Conservation (phyloP, 108 stramenopile genomes). For the Seminavis robusta region DNA sequence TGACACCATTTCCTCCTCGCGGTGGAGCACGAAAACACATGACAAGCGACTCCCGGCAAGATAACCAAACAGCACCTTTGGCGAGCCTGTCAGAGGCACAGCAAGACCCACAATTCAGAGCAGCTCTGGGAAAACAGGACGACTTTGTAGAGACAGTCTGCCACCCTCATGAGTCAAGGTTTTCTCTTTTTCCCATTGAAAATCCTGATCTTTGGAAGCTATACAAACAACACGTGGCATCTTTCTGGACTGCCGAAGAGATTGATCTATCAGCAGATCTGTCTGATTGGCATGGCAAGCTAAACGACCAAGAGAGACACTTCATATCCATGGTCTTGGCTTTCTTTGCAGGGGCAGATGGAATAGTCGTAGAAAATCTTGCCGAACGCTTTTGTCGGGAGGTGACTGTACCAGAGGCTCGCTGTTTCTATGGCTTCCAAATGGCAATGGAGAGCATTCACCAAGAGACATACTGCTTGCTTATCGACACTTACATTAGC, state of each 20-base stretch:
- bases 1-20: no score
- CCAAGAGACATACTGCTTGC: constrained; percentile 82
- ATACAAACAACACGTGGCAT: constrained; percentile 97
- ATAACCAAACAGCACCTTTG: no score
- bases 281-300: constrained; percentile 85
- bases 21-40: no score
- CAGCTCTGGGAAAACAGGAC: no score
- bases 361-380: constrained; percentile 88
- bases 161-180: constrained; percentile 76
- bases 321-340: constrained; percentile 83
- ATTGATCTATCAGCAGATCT: constrained; percentile 92
- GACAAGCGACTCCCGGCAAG: no score
- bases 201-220: constrained; percentile 91
- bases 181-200: constrained; percentile 89
- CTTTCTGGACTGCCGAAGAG: constrained; percentile 98
- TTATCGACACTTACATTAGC: constrained; percentile 88
- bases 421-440: constrained; percentile 93
- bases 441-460: constrained; percentile 93
- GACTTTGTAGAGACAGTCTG: constrained; percentile 77
- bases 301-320: constrained; percentile 83
- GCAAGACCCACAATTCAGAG: no score
- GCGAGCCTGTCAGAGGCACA: no score
- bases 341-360: constrained; percentile 90
- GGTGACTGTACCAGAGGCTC: constrained; percentile 84
- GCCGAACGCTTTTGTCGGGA: constrained; percentile 82